Evolutionary conservation across 805 yeast genomes (phyloP), one percentile per base, ranked within the genome.

Genomic region (Wickerhamomyces queroliae): DNA sequence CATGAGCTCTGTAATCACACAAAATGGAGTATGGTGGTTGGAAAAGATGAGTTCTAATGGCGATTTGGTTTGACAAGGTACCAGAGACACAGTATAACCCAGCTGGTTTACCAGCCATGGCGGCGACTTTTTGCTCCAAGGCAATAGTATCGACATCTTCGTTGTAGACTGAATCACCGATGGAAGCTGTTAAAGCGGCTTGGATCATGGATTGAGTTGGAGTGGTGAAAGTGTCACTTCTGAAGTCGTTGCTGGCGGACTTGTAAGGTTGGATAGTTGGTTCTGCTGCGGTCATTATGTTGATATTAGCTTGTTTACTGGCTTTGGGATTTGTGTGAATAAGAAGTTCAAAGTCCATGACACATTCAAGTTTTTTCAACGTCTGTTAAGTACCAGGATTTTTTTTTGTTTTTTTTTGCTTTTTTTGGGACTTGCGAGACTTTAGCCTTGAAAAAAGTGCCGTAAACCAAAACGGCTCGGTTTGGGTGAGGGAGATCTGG

Each of bases 201-300:
- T 73, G 69, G 16, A 83, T 57, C 91, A 89, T 87, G 30, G 75
- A 67, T 25, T 67, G 65, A 1, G 95, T 78, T 18, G 97, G 97
- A 11, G 85, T 83, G 4, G 96, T 89, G 72, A 88, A 87, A 1
- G 97, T 90, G 60, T 90, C 98, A 52, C 91, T 73, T 59, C 81
- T 68, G 49, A 76, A 69, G 48, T 77, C 82, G 56, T 74, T 75
- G 20, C 57, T 45, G 11, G 70, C 63, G 0, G 49, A 23, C 25
- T 43, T 39, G 25, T 23, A 28, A 28, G 31, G 31, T 28, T 28
- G 31, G 5, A 17, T 16, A 11, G 13, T 13, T 17, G 21, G 21
- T 3, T 28, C 31, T 16, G 31, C 16, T 5, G 21, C 31, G 10
- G 31, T 28, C 31, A 28, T 28, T 10, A 17, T 28, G 28, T 25